phyloP scores from a whole-genome alignment of 257 asterid species.

The Solanum arcanum region DNA sequence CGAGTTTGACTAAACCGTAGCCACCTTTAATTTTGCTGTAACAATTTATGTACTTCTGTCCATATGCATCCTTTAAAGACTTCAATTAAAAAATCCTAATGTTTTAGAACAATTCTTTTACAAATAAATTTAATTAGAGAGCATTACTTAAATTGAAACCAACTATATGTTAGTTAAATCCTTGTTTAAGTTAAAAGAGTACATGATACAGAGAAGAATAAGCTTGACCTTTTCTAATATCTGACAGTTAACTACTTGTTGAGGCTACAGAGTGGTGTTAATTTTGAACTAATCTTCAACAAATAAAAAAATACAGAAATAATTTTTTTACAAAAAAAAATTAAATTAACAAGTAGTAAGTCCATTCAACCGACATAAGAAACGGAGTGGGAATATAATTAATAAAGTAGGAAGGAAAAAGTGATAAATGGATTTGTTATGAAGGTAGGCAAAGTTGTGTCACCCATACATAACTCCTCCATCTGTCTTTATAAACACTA shows the following conservation, averaged over 20 bases:
- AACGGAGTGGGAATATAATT: background rate
- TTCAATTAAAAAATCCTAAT: background rate
- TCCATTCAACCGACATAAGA: background rate
- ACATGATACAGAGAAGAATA: background rate
- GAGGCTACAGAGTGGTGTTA: background rate
- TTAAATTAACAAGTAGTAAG: background rate
- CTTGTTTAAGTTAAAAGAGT: background rate
- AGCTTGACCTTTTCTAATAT: background rate
- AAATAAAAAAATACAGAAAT: no score
- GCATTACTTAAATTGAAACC: background rate
- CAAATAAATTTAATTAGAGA: no score
- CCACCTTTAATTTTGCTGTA: background rate
- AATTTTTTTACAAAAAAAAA: no score
- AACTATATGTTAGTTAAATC: background rate
- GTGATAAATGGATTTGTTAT: background rate
- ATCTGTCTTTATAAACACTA: constrained; percentile 9
- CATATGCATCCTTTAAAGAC: no score
- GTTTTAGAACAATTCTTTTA: background rate
- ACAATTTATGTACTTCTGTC: background rate
- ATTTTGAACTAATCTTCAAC: background rate
- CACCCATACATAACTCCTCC: constrained; percentile 21
- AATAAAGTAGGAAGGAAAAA: background rate
- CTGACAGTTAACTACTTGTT: background rate
- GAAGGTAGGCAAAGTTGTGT: constrained; percentile 18
- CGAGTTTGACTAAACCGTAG: background rate